These are phyloP conservation scores for Sesbania bispinosa DNA, from an alignment of 306 rosid genomes.

Conservation along the genomic window DNA sequence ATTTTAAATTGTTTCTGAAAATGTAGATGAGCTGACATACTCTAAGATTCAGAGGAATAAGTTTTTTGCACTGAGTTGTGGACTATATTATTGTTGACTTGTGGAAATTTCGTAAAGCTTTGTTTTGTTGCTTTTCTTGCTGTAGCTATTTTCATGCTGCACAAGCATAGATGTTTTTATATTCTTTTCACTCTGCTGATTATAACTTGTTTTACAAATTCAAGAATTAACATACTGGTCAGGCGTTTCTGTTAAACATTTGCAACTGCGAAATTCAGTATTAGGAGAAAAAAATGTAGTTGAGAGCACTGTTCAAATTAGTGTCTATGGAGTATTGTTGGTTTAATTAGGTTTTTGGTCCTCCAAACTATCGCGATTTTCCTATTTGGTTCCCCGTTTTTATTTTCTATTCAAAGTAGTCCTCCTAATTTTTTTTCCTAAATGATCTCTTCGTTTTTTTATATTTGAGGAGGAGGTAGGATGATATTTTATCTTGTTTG, in stretches of 20 bases:
- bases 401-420: too few species aligned
- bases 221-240: neutral
- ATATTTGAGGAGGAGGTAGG: too few species aligned
- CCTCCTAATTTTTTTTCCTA: too few species aligned
- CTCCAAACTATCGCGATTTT: too few species aligned
- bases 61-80: conserved; percentile 27
- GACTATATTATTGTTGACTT: conserved; percentile 32
- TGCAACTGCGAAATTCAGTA: neutral
- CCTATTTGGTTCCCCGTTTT: too few species aligned
- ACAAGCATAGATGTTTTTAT: neutral
- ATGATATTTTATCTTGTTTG: too few species aligned
- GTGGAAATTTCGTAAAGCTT: conserved; percentile 18
- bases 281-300: neutral
- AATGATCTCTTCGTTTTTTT: too few species aligned
- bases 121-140: neutral
- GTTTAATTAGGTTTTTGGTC: too few species aligned
- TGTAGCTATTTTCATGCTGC: conserved; percentile 2
- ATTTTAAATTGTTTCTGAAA: conserved; percentile 35
- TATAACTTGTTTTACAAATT: neutral
- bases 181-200: neutral
- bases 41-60: conserved; percentile 39
- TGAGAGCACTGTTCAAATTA: neutral
- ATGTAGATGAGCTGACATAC: conserved; percentile 37
- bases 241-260: neutral
- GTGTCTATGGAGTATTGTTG: neutral